These are phyloP conservation scores for Talaromyces sp. DNA, from an alignment of 2,329 filamentous ascomycete genomes.

Conservation along the genomic window DNA sequence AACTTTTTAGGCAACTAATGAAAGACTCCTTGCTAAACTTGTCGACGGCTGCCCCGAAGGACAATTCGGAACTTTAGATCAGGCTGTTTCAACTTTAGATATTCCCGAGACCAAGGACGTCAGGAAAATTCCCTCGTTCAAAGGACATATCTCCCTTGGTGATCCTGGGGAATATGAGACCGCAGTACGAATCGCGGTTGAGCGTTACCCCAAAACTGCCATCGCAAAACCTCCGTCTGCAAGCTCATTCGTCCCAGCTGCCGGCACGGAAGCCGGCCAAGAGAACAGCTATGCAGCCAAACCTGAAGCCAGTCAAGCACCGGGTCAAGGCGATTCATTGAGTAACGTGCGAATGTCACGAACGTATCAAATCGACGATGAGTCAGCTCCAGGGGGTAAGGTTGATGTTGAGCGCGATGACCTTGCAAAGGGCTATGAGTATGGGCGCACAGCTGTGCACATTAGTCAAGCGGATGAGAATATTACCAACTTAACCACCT, in stretches of 20 bases:
- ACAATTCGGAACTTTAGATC: conserved; percentile 78
- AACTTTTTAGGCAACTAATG: conserved; percentile 65
- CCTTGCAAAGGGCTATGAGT: conserved; percentile 90
- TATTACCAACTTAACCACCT: conserved; percentile 82
- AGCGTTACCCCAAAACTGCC: conserved; percentile 87
- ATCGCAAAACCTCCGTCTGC: conserved; percentile 73
- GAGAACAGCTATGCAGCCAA: conserved; percentile 30
- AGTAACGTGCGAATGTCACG: conserved; percentile 75
- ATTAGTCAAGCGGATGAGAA: conserved; percentile 86
- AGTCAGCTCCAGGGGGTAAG: conserved; percentile 74
- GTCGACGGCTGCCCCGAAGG: conserved; percentile 68
- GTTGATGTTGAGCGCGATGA: conserved; percentile 78
- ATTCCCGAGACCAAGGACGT: conserved; percentile 75
- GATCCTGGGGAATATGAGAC: conserved; percentile 72
- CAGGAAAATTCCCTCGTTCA: conserved; percentile 77
- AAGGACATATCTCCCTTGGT: conserved; percentile 77
- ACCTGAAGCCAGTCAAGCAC: conserved; percentile 32
- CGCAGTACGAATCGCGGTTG: conserved; percentile 80
- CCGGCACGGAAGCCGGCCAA: conserved; percentile 49
- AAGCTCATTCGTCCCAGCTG: conserved; percentile 69
- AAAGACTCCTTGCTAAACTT: conserved; percentile 66
- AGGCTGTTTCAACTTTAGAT: conserved; percentile 79
- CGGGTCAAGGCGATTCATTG: conserved; percentile 50
- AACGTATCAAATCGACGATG: conserved; percentile 78
- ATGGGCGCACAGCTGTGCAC: conserved; percentile 86